Conservation (phyloP, 108 stramenopile genomes). For the Conticribra weissflogii region DNA sequence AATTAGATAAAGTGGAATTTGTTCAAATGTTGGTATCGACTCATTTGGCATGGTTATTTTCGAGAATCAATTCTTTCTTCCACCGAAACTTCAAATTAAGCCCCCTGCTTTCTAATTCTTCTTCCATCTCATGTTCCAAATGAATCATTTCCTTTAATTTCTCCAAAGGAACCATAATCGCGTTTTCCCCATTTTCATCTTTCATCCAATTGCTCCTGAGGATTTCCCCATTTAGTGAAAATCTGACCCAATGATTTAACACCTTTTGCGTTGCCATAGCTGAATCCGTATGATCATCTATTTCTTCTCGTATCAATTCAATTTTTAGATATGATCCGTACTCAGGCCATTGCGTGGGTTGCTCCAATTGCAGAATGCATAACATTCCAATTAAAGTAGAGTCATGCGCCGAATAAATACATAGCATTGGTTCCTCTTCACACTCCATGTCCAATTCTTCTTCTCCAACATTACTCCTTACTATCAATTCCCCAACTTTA, state of each 20-base stretch:
- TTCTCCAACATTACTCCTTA: slow-evolving; percentile 3
- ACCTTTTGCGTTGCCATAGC: neutral
- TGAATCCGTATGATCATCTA: neutral
- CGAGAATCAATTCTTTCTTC: slow-evolving; percentile 18
- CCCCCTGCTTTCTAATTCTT: slow-evolving; percentile 18
- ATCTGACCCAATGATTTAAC: slow-evolving; percentile 59
- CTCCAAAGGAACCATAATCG: slow-evolving; percentile 51
- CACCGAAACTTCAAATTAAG: slow-evolving; percentile 28
- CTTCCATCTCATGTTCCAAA: slow-evolving; percentile 43
- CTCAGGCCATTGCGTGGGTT: slow-evolving; percentile 74
- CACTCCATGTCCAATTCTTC: slow-evolving; percentile 7
- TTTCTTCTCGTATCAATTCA: slow-evolving; percentile 68
- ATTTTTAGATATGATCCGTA: slow-evolving; percentile 76
- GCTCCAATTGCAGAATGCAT: slow-evolving; percentile 74
- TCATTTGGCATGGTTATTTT: too few relatives aligned
- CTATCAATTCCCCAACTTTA: neutral
- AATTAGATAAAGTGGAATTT: too few relatives aligned
- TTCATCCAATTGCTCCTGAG: slow-evolving; percentile 54
- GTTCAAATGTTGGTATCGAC: too few relatives aligned
- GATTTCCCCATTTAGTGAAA: slow-evolving; percentile 71
- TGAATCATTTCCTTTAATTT: slow-evolving; percentile 52
- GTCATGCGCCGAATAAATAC: slow-evolving; percentile 80
- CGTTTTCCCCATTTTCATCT: slow-evolving; percentile 42
- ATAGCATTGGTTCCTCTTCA: slow-evolving; percentile 55
- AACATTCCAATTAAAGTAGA: slow-evolving; percentile 80